These are phyloP conservation scores for Saturnispora hagleri DNA, from an alignment of 805 yeast species.

Conservation along the genomic window DNA sequence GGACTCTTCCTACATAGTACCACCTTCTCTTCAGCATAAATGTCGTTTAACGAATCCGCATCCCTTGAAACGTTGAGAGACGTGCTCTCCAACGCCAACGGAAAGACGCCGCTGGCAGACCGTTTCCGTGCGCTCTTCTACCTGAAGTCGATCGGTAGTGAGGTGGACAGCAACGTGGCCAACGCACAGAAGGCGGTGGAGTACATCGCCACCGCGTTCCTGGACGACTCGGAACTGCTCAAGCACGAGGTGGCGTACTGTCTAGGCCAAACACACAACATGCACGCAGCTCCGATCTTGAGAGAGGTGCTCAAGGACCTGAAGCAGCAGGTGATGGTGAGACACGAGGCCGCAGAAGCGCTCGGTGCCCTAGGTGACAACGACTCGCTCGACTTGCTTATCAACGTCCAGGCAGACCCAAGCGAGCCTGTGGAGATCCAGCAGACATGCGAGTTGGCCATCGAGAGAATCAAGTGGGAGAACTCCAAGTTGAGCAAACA, in stretches of 20 bases:
- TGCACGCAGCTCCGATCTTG: constrained; percentile 66
- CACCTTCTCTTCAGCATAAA: neutral
- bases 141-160: constrained; percentile 78
- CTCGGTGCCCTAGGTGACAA: constrained; percentile 89
- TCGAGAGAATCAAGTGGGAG: constrained; percentile 92
- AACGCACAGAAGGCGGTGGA: constrained; percentile 62
- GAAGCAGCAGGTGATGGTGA: constrained; percentile 85
- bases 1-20: no score
- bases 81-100: constrained; percentile 52
- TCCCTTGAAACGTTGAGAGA: constrained; percentile 63
- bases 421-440: constrained; percentile 63
- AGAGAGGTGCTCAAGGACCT: constrained; percentile 58
- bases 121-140: constrained; percentile 93
- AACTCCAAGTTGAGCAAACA: constrained; percentile 53
- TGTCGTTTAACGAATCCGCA: constrained; percentile 22
- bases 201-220: constrained; percentile 78
- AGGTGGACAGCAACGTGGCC: constrained; percentile 41
- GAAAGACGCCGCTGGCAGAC: constrained; percentile 66
- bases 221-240: constrained; percentile 74
- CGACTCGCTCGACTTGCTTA: constrained; percentile 58
- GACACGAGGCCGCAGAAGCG: constrained; percentile 99
- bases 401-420: constrained; percentile 67
- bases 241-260: constrained; percentile 98
- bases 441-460: constrained; percentile 96
- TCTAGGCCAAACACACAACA: constrained; percentile 87